These are phyloP conservation scores for Penicillium italicum DNA, from an alignment of 2,329 filamentous ascomycete genomes.

Conservation along the genomic window DNA sequence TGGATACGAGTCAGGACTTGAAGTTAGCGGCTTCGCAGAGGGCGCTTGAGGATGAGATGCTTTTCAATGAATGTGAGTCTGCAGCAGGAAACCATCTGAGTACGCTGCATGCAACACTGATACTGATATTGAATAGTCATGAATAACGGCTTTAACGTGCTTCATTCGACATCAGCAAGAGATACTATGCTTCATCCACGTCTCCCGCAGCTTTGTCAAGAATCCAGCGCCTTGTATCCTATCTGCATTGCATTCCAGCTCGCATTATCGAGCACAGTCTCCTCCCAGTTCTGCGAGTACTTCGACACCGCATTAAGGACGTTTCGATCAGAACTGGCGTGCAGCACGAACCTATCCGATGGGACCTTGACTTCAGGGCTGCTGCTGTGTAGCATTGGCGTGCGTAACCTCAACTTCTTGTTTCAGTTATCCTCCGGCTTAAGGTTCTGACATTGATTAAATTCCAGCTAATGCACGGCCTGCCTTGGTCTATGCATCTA, in stretches of 20 bases:
- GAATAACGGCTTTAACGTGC: slow-evolving; percentile 24
- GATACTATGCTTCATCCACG: slow-evolving; percentile 20
- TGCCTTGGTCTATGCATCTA: slow-evolving; percentile 33
- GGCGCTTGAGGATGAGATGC: slow-evolving; percentile 10
- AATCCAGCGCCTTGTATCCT: slow-evolving; percentile 28
- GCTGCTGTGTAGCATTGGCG: slow-evolving; percentile 32
- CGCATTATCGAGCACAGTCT: slow-evolving; percentile 16
- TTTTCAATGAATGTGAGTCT: slow-evolving; percentile 27
- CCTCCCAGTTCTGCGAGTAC: slow-evolving; percentile 26
- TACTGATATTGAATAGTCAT: slow-evolving; percentile 18
- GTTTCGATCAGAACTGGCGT: slow-evolving; percentile 29
- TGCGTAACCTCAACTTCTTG: slow-evolving; percentile 13
- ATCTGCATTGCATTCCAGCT: slow-evolving; percentile 31
- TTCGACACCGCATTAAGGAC: slow-evolving; percentile 26
- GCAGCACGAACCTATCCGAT: slow-evolving; percentile 23
- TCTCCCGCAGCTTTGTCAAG: slow-evolving; percentile 22
- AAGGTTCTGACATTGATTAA: background rate
- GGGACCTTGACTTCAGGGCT: slow-evolving; percentile 30
- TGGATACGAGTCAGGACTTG: background rate
- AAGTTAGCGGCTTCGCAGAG: background rate
- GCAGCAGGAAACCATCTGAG: background rate
- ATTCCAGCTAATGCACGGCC: slow-evolving; percentile 28
- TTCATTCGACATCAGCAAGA: slow-evolving; percentile 27
- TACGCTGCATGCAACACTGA: background rate
- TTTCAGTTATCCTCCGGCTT: background rate